These are phyloP conservation scores for Parietaria judaica DNA, from an alignment of 306 rosid genomes.

Conservation along the genomic window DNA sequence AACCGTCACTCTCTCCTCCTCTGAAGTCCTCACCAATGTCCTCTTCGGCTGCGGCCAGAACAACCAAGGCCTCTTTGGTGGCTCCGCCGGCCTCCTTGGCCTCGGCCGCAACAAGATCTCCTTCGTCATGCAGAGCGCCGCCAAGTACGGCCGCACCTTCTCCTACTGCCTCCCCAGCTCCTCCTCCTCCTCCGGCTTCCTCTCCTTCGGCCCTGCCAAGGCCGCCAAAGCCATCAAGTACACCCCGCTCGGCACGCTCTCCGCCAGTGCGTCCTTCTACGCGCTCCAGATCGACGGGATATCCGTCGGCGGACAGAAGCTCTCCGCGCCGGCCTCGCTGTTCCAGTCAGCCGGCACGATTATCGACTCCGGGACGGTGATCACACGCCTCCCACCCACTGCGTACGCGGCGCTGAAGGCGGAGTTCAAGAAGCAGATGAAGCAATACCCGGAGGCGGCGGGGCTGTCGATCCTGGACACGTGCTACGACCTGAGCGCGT, in stretches of 20 bases:
- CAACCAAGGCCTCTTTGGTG: constrained; percentile 47
- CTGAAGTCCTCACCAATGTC: constrained; percentile 23
- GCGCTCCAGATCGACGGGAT: constrained; percentile 36
- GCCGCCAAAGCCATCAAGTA: constrained; percentile 18
- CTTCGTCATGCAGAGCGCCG: constrained; percentile 50
- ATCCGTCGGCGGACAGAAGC: constrained; percentile 22
- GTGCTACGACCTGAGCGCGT: constrained; percentile 12
- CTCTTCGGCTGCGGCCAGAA: constrained; percentile 72
- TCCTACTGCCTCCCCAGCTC: constrained; percentile 70
- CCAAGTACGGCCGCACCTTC: constrained; percentile 38
- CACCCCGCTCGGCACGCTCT: constrained; percentile 37
- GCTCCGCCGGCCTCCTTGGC: constrained; percentile 61
- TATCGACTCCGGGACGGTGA: constrained; percentile 22
- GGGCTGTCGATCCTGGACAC: constrained; percentile 17
- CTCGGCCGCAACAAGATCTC: constrained; percentile 68
- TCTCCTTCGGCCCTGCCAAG: constrained; percentile 30
- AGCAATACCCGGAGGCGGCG: constrained; percentile 1
- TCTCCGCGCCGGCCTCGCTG: constrained; percentile 24
- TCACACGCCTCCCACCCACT: constrained; percentile 20
- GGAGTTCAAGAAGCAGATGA: constrained; percentile 18
- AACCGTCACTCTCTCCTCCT: constrained; percentile 22
- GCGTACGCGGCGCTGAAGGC: constrained; percentile 8
- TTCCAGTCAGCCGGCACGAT: constrained; percentile 16
- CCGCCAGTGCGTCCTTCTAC: constrained; percentile 30
- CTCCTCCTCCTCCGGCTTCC: constrained; percentile 44